Base-by-base conservation (phyloP, 306 rosid species). In the Rosa lucieae region DNA sequence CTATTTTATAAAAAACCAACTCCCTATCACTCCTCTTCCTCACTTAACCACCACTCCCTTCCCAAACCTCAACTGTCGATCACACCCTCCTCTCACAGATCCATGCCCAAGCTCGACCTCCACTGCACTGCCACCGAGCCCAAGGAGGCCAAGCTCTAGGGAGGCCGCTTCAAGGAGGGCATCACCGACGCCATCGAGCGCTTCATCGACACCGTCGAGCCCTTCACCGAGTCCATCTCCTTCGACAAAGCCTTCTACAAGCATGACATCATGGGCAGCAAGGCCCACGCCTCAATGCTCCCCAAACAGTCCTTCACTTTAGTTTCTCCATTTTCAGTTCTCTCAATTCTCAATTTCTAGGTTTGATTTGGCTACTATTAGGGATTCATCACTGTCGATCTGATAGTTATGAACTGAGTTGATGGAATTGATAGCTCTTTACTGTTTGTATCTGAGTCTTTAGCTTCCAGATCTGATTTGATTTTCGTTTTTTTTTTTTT, bases 151-250 rank as follows among this genome's bases (percentile, higher is more conserved):
- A 23, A 23, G 26, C 26, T 23, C 26, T 23, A 23, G 26, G 26
- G 26, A 23, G 26, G 99, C n/a, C 89, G 99, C 39, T 95, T 95
- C 80, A 89, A 95, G 81, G 92, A 93, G 69, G 85, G 92, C 58
- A 94, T 95, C 8, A 91, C 99, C 42, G 26, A 23, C 26, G 26
- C 26, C 26, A 23, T 23, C 26, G 26, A 23, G 26, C 26, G 26
- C 26, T 23, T 23, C 26, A 23, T 0, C 26, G 97, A 95, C 46
- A 85, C 84, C 3, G 98, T 95, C 3, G 99, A 95, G 84, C 87
- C 94, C 55, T 91, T 95, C 89, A 91, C 99, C 0, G 99, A 95
- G 78, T 95, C 99, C n/a, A 86, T 95, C 80, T 93, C 97, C 12
- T 95, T 66, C 75, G 99, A 95, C 71, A 95, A 91, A 58, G 82